Base-by-base conservation (phyloP, 2,329 filamentous ascomycete genomes). In the Penicillium decumbens region DNA sequence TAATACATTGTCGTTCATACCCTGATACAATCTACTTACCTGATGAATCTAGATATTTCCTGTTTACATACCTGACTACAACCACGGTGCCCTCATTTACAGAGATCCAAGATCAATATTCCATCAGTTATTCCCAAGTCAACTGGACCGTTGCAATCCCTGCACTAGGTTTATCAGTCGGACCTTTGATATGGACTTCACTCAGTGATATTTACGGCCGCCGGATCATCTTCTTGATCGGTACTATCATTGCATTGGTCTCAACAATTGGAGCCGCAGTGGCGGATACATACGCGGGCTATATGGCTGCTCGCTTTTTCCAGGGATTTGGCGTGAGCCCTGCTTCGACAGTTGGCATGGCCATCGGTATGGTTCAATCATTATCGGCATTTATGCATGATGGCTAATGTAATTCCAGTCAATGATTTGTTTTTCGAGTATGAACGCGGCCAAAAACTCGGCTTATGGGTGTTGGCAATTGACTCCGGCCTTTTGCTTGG, bases 271-370 rank as follows among this genome's bases (percentile, higher is more conserved):
- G 73, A 3, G 70, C 70, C 9, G 74, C 72, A 3, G 60, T 66
- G 51, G 74, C 67, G 58, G 61, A 63, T 25, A 65, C 49, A 4
- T 79, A 79, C 58, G 56, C 63, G 1, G 73, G 73, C 0, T 82
- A 82, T 61, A 80, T 82, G 77, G 75, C 76, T n/a, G 77, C 77
- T 1, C 67, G 80, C 2, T 80, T 82, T 58, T 80, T 82, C 58
- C 79, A 82, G 58, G 80, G 80, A 0, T 68, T 82, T 8, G 79
- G 79, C 0, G 77, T 78, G 12, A 74, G 74, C 37, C 79, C 79
- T 4, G 77, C 75, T 1, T 71, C 77, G 4, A 81, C 76, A 1
- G 76, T 82, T 10, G 80, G 80, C 0, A 69, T 82, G 60, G 77
- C 77, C 24, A 72, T 80, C 28, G 65, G 69, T 63, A 56, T 18